These are phyloP conservation scores for Radiomyces spectabilis DNA, from an alignment of 192 early-diverging fungal species.

Conservation along the genomic window DNA sequence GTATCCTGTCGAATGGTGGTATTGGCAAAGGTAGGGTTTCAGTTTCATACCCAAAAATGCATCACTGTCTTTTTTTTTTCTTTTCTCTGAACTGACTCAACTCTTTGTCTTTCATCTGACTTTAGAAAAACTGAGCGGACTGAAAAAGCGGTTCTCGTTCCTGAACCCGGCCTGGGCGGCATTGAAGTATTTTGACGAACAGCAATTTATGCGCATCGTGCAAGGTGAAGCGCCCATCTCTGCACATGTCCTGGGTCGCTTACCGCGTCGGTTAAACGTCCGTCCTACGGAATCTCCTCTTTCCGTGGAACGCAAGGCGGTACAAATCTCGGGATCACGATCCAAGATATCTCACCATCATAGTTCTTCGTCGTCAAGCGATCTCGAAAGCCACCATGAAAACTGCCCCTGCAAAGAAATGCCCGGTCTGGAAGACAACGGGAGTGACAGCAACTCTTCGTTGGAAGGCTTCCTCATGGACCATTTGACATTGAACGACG, in stretches of 20 bases:
- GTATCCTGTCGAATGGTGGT: conserved; percentile 20
- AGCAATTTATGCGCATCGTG: conserved; percentile 22
- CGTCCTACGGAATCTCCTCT: neutral
- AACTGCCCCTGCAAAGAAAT: neutral
- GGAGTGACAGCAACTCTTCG: neutral
- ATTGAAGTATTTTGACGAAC: conserved; percentile 30
- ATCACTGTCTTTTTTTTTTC: neutral
- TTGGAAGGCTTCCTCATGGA: too few species aligned
- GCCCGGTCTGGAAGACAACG: neutral
- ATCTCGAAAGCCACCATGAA: neutral
- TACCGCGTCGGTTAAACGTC: conserved; percentile 11
- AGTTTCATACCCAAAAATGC: neutral
- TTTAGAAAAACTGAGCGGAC: conserved; percentile 16
- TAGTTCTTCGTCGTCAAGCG: neutral
- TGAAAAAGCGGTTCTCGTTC: conserved; percentile 28
- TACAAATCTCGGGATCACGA: neutral
- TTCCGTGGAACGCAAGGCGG: neutral
- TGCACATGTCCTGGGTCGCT: conserved; percentile 9
- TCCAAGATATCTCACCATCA: neutral
- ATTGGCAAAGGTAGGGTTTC: conserved; percentile 27
- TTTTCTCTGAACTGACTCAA: neutral
- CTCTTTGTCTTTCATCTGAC: neutral
- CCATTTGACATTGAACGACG: too few species aligned
- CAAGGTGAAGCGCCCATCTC: conserved; percentile 14
- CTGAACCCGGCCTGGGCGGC: conserved; percentile 31